These are phyloP conservation scores for Bacterosira constricta DNA, from an alignment of 108 stramenopile species.

Conservation along the genomic window DNA sequence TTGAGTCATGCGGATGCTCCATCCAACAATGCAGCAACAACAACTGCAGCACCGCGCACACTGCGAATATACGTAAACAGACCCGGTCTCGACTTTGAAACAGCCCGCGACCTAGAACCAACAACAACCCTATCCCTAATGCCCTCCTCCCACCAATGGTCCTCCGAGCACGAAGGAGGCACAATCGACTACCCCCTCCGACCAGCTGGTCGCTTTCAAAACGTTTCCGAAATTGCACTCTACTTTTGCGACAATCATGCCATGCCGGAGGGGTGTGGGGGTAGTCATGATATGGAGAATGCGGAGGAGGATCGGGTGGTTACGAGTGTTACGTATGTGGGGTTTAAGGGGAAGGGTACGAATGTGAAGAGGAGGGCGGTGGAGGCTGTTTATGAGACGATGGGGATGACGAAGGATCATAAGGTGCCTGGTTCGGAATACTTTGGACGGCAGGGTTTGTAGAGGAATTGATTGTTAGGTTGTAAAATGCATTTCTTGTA, in stretches of 20 bases:
- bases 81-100: slow-evolving; percentile 85
- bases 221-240: slow-evolving; percentile 73
- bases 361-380: slow-evolving; percentile 71
- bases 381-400: slow-evolving; percentile 76
- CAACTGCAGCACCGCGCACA: slow-evolving; percentile 59
- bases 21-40: not conserved
- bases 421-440: slow-evolving; percentile 71
- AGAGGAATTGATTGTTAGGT: no score
- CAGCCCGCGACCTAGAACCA: slow-evolving; percentile 71
- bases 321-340: slow-evolving; percentile 81
- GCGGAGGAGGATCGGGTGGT: slow-evolving; percentile 54
- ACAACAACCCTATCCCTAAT: slow-evolving; percentile 57
- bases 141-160: slow-evolving; percentile 69
- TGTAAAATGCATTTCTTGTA: no score
- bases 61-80: slow-evolving; percentile 74
- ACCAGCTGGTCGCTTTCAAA: slow-evolving; percentile 84
- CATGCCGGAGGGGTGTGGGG: slow-evolving; percentile 30
- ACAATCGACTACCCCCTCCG: slow-evolving; percentile 86
- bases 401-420: slow-evolving; percentile 82
- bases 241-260: slow-evolving; percentile 77
- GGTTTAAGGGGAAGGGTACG: slow-evolving; percentile 86
- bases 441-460: slow-evolving; percentile 29
- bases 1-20: slow-evolving; percentile 27
- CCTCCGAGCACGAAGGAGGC: slow-evolving; percentile 22
- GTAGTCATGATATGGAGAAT: slow-evolving; percentile 39